Evolutionary conservation across 169 alveolate species (phyloP), one percentile per base, ranked within the genome.

Genomic region (Plasmodium gonderi): DNA sequence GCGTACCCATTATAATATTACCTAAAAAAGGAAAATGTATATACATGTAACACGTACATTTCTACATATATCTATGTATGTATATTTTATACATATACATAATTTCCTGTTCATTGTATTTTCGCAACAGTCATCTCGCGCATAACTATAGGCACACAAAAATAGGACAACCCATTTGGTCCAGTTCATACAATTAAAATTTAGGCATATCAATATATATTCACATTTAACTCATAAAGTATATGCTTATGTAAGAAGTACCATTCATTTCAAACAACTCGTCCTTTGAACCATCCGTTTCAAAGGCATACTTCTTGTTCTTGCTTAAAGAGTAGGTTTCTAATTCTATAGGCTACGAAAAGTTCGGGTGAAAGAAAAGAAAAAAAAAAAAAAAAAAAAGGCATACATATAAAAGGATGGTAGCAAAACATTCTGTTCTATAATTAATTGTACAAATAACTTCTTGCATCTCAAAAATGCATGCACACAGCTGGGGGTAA

Each of bases 301-400:
- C 92, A 38, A 14, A 68, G 20, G 92, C 81, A n/a, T 82, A 82
- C 64, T 82, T 82, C 42, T 82, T 82, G 60, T 82, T 72, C n/a
- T 49, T 44, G 42, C 92, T 68, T 44, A 82, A 47, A 45, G 12
- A 31, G 79, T 82, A 82, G 42, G 83, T 47, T 45, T 72, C 64
- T 44, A 82, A 31, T 40, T 82, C 82, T 47, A 82, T 47, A 29
- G 92, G 92, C 92, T 82, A 60, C 49, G 77, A 82, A 47, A 26
- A 7, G 76, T 26, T 33, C 33, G 60, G 64, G 65, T 0, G 23
- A 12, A 12, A n/a, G 4, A 20, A 26, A 31, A 36, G 20, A 74
- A 6, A 14, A 8, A 12, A 74, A 8, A 29, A 14, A 20, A 31
- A 8, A 9, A 23, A 49, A 49, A 23, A 78, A 47, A 78, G 29